A percentile compares a stretch with the other conserved stretches of the same genome.
Evolutionary conservation across 495 filamentous ascomycete genomes (phyloP).

Genomic region (Daldinia vernicosa): DNA sequence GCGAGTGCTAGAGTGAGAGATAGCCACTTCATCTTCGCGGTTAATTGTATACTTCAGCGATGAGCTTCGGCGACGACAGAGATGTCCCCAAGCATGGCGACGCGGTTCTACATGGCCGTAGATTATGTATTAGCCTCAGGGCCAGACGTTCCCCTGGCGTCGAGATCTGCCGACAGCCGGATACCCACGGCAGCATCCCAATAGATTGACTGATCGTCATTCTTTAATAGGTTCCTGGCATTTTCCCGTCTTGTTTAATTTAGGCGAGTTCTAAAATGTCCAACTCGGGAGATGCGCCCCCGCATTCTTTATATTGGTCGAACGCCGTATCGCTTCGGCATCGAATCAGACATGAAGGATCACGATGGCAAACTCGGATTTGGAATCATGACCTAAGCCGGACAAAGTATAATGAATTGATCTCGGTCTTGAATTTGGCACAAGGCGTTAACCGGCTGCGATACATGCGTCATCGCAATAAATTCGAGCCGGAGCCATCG

Average conservation of each 20-base stretch:
- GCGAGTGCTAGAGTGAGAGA: conserved; percentile 49
- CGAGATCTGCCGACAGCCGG: conserved; percentile 34
- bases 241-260: conserved; percentile 36
- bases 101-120: conserved; percentile 14
- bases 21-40: conserved; percentile 58
- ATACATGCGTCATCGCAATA: neutral
- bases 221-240: conserved; percentile 15
- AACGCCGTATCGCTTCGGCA: conserved; percentile 4
- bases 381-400: conserved; percentile 1
- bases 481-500: neutral
- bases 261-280: conserved; percentile 33
- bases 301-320: conserved; percentile 29
- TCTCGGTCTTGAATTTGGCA: neutral
- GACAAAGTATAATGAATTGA: neutral
- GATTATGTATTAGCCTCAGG: conserved; percentile 19
- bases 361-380: conserved; percentile 3
- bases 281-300: conserved; percentile 33
- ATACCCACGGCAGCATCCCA: conserved; percentile 1
- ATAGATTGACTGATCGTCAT: conserved; percentile 31
- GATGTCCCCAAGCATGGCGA: neutral
- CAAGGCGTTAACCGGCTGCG: neutral
- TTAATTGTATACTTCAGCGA: conserved; percentile 3
- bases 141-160: neutral
- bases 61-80: conserved; percentile 14
- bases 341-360: conserved; percentile 1